Percentiles rank a stretch among this genome's conserved stretches.
Evolutionary conservation across 352 stramenopile species (phyloP).

Genomic region (Globisporangium canariense): DNA sequence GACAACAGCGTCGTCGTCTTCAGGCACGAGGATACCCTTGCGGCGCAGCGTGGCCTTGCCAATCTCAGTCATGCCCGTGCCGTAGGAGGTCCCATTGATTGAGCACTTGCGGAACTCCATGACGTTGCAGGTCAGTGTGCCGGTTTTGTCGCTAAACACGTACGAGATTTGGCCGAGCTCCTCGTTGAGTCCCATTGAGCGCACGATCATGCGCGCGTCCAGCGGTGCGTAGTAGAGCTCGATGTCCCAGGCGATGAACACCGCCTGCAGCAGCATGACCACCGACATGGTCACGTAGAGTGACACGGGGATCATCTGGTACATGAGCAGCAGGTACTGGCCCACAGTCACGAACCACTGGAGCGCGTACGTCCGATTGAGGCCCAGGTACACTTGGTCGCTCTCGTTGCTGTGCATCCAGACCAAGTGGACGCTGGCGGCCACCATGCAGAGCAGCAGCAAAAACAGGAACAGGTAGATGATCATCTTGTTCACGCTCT

Average conservation of each 20-base stretch:
- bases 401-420: conserved; percentile 58
- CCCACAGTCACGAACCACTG: conserved; percentile 84
- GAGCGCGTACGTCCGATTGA: conserved; percentile 37
- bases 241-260: conserved; percentile 91
- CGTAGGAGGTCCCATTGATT: conserved; percentile 91
- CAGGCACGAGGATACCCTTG: conserved; percentile 54
- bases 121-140: conserved; percentile 91
- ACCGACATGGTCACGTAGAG: conserved; percentile 98
- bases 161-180: conserved; percentile 90
- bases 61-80: conserved; percentile 84
- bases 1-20: conserved; percentile 22
- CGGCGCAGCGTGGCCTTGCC: conserved; percentile 58
- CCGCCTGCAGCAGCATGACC: conserved; percentile 93
- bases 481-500: conserved; percentile 79
- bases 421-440: conserved; percentile 52
- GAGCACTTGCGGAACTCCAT: conserved; percentile 96
- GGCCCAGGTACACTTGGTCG: conserved; percentile 34
- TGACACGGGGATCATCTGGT: conserved; percentile 97
- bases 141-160: conserved; percentile 93
- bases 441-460: conserved; percentile 47
- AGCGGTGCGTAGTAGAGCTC: conserved; percentile 91
- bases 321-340: conserved; percentile 94
- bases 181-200: conserved; percentile 86
- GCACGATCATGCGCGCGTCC: conserved; percentile 85
- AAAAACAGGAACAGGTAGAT: conserved; percentile 69